Evolutionary conservation across 108 stramenopile genomes (phyloP), one percentile per base, ranked within the genome.

Genomic region (Heterococcus sp.): DNA sequence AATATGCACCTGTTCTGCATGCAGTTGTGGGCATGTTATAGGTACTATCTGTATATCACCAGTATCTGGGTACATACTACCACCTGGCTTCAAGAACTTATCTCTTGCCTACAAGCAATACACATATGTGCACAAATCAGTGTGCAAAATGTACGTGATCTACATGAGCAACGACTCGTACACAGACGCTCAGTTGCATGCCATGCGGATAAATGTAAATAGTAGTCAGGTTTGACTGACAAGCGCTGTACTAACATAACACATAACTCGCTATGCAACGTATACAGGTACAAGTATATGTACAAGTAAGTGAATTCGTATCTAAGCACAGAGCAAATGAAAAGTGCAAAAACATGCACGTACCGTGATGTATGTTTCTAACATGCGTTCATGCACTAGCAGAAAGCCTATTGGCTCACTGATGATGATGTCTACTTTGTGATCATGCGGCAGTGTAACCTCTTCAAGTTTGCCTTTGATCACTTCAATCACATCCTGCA

Each of bases 361-460:
- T 21, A 58, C 46, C 21, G 37, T 28, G 0, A 91, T 65, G 75
- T 88, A 91, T 32, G 68, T 74, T 88, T 91, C 89, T 2, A 91
- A 69, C 91, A 91, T 91, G 28, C 89, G 86, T 65, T 91, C 91
- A 77, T 91, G 91, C 2, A 80, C 89, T 37, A 91, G 85, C 31
- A 91, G 37, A 46, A 91, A 91, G 35, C 91, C 91, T 37, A 91
- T 89, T 35, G 91, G 90, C 85, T 91, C 91, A 4, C 89, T 89
- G 74, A 91, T 73, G 65, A 91, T 88, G 21, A 91, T 76, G 71
- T 91, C 91, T 8, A 91, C 91, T 73, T 89, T 89, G 38, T 91
- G 89, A n/a, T n/a, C n/a, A n/a, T n/a, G n/a, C 27, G 90, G 90
- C 26, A 91, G 73, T 35, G 72, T 75, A 0, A 91, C 83, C 33